Percentiles rank a stretch among this genome's conserved stretches.
Conservation (phyloP, 2,329 filamentous ascomycete genomes). For the Talaromyces sp. region DNA sequence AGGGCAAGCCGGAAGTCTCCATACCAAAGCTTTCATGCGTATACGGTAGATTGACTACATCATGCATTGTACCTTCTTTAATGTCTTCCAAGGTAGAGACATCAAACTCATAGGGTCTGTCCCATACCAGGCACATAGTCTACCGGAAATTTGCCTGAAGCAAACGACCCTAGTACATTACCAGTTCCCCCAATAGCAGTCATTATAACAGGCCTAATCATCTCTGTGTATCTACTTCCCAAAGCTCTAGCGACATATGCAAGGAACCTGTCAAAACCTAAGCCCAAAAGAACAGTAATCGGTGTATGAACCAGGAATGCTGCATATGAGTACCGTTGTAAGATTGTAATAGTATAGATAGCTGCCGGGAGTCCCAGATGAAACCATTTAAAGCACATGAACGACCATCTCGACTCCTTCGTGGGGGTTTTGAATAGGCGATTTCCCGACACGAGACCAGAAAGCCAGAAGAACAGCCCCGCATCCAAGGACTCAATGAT, state of each 20-base stretch:
- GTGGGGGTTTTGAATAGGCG: neutral
- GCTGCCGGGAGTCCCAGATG: neutral
- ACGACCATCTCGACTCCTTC: neutral
- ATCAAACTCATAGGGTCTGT: neutral
- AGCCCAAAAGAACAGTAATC: neutral
- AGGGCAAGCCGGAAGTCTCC: neutral
- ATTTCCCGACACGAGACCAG: neutral
- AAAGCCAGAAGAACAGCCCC: neutral
- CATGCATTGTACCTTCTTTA: neutral
- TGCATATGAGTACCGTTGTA: neutral
- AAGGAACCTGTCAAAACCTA: neutral
- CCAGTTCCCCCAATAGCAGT: neutral
- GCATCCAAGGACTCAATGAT: slow-evolving; percentile 41
- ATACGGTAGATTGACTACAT: neutral
- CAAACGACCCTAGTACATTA: neutral
- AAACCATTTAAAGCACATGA: neutral
- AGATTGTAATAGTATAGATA: neutral
- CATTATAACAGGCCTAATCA: neutral
- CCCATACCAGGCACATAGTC: neutral
- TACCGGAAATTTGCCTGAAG: neutral
- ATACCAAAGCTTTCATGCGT: neutral
- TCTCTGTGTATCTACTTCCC: neutral
- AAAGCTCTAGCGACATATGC: neutral
- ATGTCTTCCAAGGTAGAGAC: neutral
- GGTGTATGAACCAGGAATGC: neutral